Conservation (phyloP, 1,284 basidiomycete species). For the Sporisorium exsertum region DNA sequence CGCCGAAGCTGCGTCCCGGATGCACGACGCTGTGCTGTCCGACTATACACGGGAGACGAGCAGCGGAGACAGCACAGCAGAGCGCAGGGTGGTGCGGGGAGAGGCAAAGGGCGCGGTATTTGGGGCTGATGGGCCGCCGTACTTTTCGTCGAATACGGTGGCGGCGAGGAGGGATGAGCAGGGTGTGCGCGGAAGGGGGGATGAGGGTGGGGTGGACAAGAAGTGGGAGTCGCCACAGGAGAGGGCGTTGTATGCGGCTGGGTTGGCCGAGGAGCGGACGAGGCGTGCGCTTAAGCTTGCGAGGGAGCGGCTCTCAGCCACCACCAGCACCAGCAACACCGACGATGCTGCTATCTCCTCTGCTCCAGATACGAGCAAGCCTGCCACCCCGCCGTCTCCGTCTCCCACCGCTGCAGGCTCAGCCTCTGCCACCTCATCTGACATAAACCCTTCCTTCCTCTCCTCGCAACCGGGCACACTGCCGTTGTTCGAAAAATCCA, state of each 20-base stretch:
- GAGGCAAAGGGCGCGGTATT: constrained; percentile 15
- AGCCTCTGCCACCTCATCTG: neutral
- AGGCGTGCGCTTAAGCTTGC: constrained; percentile 24
- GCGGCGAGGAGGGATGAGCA: neutral
- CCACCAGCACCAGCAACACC: neutral
- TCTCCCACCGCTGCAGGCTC: neutral
- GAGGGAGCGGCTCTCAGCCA: constrained; percentile 18
- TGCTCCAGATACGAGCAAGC: neutral
- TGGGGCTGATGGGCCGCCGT: constrained; percentile 19
- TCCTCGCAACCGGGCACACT: constrained; percentile 17
- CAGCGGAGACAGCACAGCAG: neutral
- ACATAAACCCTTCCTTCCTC: constrained; percentile 7
- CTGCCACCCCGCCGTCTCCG: neutral
- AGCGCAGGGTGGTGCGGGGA: neutral
- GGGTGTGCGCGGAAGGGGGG: neutral
- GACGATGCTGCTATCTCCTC: neutral
- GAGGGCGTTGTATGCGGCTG: constrained; percentile 25
- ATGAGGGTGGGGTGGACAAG: constrained; percentile 4
- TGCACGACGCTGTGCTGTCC: constrained; percentile 27
- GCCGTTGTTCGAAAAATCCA: constrained; percentile 78
- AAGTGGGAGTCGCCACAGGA: constrained; percentile 32
- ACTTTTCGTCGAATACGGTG: constrained; percentile 33
- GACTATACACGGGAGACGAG: constrained; percentile 15
- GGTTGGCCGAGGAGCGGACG: constrained; percentile 30
- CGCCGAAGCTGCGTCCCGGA: constrained; percentile 16